Conservation (phyloP, 1,284 basidiomycete species). For the Puccinia triticina region DNA sequence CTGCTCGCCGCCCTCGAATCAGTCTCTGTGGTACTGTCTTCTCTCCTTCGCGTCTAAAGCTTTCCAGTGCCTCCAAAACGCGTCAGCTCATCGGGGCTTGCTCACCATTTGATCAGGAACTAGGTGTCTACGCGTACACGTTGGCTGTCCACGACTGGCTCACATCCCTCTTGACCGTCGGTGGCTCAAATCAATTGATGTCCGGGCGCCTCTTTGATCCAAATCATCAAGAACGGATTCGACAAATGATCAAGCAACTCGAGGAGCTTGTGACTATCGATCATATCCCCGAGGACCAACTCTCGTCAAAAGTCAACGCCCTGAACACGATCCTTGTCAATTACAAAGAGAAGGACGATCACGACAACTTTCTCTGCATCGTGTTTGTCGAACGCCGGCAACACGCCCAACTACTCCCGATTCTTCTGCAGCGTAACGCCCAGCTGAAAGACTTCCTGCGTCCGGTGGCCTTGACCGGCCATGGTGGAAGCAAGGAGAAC, state of each 20-base stretch:
- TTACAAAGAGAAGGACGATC: slow-evolving; percentile 62
- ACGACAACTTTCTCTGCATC: slow-evolving; percentile 71
- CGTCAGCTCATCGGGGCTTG: neutral
- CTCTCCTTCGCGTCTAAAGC: neutral
- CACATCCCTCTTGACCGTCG: slow-evolving; percentile 37
- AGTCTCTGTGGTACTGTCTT: slow-evolving; percentile 9
- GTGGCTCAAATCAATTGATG: neutral
- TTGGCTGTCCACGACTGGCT: slow-evolving; percentile 53
- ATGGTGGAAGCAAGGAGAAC: slow-evolving; percentile 65
- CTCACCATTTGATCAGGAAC: slow-evolving; percentile 25
- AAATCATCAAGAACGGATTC: slow-evolving; percentile 20
- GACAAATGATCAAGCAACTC: slow-evolving; percentile 4
- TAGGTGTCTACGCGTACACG: slow-evolving; percentile 40
- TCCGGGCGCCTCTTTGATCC: slow-evolving; percentile 17
- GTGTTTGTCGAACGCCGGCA: slow-evolving; percentile 81
- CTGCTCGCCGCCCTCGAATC: slow-evolving; percentile 6
- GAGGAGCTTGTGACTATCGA: slow-evolving; percentile 18
- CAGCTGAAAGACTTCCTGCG: slow-evolving; percentile 67
- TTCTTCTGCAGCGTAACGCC: slow-evolving; percentile 68
- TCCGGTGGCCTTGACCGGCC: slow-evolving; percentile 72
- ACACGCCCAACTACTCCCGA: slow-evolving; percentile 71
- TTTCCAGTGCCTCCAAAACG: neutral
- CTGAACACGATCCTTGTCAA: slow-evolving; percentile 69
- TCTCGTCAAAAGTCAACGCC: slow-evolving; percentile 71
- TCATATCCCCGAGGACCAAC: slow-evolving; percentile 54